phyloP scores from a whole-genome alignment of 2,329 filamentous ascomycete species.

The Fusarium metavorans region DNA sequence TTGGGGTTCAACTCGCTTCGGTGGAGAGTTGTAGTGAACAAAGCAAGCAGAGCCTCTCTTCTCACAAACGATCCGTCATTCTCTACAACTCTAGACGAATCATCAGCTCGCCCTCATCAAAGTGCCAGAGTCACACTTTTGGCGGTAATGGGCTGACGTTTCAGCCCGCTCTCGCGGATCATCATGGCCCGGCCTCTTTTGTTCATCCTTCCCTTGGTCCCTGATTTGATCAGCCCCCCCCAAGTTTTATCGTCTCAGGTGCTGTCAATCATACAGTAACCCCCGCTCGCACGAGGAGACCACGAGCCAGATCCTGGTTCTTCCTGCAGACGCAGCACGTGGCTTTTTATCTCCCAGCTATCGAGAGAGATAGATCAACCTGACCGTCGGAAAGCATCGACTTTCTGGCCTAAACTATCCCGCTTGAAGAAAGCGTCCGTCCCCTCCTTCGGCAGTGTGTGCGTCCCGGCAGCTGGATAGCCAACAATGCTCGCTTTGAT shows the following conservation, averaged over 20 bases:
- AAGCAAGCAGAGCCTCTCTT: not conserved
- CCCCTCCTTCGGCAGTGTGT: not conserved
- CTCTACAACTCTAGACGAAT: not conserved
- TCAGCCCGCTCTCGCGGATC: constrained; percentile 39
- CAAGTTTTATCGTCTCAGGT: not conserved
- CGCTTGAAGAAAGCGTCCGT: not conserved
- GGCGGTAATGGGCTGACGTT: constrained; percentile 36
- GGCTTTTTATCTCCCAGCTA: constrained; percentile 13
- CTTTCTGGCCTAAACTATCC: not conserved
- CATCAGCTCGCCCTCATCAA: not conserved
- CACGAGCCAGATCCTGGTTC: not conserved
- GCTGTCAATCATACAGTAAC: constrained; percentile 1
- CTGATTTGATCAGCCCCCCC: constrained; percentile 3
- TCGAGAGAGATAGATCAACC: not conserved
- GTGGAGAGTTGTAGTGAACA: not conserved
- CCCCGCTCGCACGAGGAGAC: not conserved
- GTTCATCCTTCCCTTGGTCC: not conserved
- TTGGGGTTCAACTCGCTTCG: not conserved
- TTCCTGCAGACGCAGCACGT: constrained; percentile 32
- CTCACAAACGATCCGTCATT: not conserved
- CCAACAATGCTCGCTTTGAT: constrained; percentile 15
- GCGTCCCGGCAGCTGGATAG: not conserved
- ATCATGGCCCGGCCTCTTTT: not conserved
- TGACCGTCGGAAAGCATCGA: not conserved
- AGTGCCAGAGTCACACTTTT: not conserved